Evolutionary conservation across 1,139 yeast genomes (phyloP).

Genomic region (Pichia sp.): DNA sequence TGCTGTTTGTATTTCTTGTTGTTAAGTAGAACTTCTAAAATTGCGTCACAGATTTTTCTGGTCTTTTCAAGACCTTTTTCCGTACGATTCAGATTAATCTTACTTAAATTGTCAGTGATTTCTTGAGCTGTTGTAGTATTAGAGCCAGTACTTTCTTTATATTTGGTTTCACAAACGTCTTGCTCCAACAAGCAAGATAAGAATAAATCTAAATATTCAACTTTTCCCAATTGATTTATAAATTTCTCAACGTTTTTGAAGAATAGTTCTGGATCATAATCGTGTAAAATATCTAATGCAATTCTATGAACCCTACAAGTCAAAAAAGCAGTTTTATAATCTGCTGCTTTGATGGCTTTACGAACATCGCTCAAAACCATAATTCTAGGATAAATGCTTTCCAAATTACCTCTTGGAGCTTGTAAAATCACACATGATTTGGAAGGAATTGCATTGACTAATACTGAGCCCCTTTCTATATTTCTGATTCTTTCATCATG

Average conservation of each 20-base stretch:
- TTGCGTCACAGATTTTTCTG: slow-evolving; percentile 69
- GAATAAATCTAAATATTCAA: slow-evolving; percentile 80
- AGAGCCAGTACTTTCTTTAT: slow-evolving; percentile 55
- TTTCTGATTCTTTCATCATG: slow-evolving; percentile 81
- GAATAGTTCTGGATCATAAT: slow-evolving; percentile 73
- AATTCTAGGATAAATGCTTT: slow-evolving; percentile 88
- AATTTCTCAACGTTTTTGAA: slow-evolving; percentile 61
- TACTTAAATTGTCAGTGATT: slow-evolving; percentile 16
- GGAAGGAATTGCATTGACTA: slow-evolving; percentile 79
- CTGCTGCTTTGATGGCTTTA: slow-evolving; percentile 50
- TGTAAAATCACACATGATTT: slow-evolving; percentile 80
- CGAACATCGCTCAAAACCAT: slow-evolving; percentile 87
- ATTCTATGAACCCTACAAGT: slow-evolving; percentile 90
- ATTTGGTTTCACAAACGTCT: slow-evolving; percentile 79
- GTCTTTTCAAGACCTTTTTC: slow-evolving; percentile 51
- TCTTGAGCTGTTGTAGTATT: slow-evolving; percentile 22
- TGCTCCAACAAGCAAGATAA: slow-evolving; percentile 83
- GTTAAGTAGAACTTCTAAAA: slow-evolving; percentile 51
- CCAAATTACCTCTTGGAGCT: slow-evolving; percentile 95
- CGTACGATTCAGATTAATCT: slow-evolving; percentile 17
- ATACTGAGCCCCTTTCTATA: slow-evolving; percentile 83
- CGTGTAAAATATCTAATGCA: slow-evolving; percentile 84
- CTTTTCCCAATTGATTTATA: slow-evolving; percentile 62
- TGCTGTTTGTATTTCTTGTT: slow-evolving; percentile 49
- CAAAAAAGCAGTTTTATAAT: slow-evolving; percentile 68